Evolutionary conservation across 129 eudicot genomes (phyloP), one percentile per base, ranked within the genome.

Genomic region (Flaveria sonorensis): DNA sequence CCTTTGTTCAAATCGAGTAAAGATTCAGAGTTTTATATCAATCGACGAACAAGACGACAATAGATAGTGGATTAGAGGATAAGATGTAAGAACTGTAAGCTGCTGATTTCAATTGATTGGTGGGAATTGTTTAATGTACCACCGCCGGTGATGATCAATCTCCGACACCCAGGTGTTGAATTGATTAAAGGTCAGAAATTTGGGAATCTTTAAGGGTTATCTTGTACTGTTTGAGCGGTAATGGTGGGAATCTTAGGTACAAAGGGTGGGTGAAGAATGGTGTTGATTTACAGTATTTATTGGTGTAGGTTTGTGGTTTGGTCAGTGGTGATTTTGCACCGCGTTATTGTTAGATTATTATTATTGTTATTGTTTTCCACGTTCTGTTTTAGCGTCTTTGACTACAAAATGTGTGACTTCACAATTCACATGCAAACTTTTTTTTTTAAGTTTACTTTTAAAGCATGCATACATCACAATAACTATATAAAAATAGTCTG

Each of bases 1-100:
- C 78, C 85, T 80, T 55, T 81, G 83, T 83, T 66, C 84, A 84
- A 80, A 86, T 75, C 82, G 82, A 70, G 61, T 43, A 46, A 84
- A 75, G 74, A 53, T 72, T 42, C 47, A 75, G 55, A 68, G 73
- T 62, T 36, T 21, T 40, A 2, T 53, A 51, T 2, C 81, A 6
- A 39, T 77, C 68, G 74, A 77, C 75, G 71, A 32, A 75, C 63
- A 73, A 2, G 59, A 72, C 0, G 10, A 61, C 79, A 61, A 79
- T 74, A 76, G 70, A 10, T 4, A 39, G 14, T 48, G 42, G 81
- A 62, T 82, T 39, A 77, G 79, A 74, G 72, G 75, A 56, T 30
- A 79, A 70, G 77, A 64, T 73, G 79, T 66, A 72, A 77, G 83
- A 70, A 77, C 21, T 42, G 52, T 45, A 83, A 73, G 62, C 43